These are phyloP conservation scores for Phytopythium montanum DNA, from an alignment of 352 stramenopile genomes.

Conservation along the genomic window DNA sequence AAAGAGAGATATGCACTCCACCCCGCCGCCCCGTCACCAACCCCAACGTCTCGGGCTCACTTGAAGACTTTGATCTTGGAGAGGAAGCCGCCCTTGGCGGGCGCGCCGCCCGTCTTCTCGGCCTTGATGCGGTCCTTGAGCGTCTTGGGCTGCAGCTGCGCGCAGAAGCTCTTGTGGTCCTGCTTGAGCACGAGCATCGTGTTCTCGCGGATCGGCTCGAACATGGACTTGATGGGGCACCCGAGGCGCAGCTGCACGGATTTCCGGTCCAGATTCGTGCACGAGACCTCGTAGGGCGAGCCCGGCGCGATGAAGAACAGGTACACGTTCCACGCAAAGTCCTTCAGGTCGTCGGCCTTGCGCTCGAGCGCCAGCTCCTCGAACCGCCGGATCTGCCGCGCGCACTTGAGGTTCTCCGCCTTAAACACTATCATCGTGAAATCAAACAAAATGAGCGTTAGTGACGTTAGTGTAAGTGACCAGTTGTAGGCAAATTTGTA, in stretches of 20 bases:
- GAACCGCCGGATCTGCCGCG: constrained; percentile 73
- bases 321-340: constrained; percentile 78
- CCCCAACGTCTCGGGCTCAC: not conserved
- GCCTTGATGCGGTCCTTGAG: constrained; percentile 73
- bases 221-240: constrained; percentile 78
- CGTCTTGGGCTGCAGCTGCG: constrained; percentile 64
- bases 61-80: constrained; percentile 75
- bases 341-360: constrained; percentile 71
- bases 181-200: constrained; percentile 83
- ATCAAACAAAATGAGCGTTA: not conserved
- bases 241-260: constrained; percentile 77
- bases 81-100: constrained; percentile 55
- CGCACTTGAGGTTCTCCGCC: constrained; percentile 81
- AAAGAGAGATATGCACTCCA: not conserved
- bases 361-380: constrained; percentile 71
- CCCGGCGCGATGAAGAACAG: constrained; percentile 79
- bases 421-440: constrained; percentile 60
- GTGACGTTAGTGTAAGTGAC: not conserved
- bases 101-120: constrained; percentile 36
- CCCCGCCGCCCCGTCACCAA: too few species aligned
- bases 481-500: too few species aligned
- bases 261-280: constrained; percentile 78
- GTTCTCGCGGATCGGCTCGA: constrained; percentile 84
- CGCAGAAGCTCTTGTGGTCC: constrained; percentile 78
- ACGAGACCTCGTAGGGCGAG: constrained; percentile 78